Conservation (phyloP, 495 filamentous ascomycete species). For the Xylaria longipes region DNA sequence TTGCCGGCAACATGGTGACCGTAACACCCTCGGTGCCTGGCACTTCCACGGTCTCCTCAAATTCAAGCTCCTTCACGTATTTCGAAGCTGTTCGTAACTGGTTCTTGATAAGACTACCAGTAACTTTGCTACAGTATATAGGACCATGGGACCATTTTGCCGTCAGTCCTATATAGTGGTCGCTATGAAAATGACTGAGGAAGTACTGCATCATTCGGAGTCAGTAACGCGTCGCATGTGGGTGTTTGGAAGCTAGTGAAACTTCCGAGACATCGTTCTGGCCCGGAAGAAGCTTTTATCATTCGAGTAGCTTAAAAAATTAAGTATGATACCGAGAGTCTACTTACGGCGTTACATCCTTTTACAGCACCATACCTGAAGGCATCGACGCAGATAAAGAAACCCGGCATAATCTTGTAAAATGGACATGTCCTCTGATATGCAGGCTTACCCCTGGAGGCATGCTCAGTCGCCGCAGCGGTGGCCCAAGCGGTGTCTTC, state of each 20-base stretch:
- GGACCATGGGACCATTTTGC: slow-evolving; percentile 90
- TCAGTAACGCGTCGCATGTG: neutral
- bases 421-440: slow-evolving; percentile 94
- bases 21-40: slow-evolving; percentile 78
- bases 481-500: slow-evolving; percentile 90
- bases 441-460: slow-evolving; percentile 85
- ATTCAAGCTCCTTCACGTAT: slow-evolving; percentile 84
- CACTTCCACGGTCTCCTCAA: slow-evolving; percentile 80
- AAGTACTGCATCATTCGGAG: slow-evolving; percentile 65
- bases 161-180: slow-evolving; percentile 93
- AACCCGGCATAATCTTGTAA: slow-evolving; percentile 94
- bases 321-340: neutral
- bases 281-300: neutral
- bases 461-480: slow-evolving; percentile 79
- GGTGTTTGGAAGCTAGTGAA: neutral
- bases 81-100: slow-evolving; percentile 86
- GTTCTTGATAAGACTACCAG: slow-evolving; percentile 84
- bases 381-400: slow-evolving; percentile 93
- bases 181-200: slow-evolving; percentile 95
- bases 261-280: neutral
- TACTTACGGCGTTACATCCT: slow-evolving; percentile 71
- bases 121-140: slow-evolving; percentile 94
- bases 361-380: slow-evolving; percentile 94
- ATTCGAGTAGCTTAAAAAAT: neutral
- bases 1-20: slow-evolving; percentile 95